Base-by-base conservation (phyloP, 371 early-diverging fungal species). In the Mucor mucedo region DNA sequence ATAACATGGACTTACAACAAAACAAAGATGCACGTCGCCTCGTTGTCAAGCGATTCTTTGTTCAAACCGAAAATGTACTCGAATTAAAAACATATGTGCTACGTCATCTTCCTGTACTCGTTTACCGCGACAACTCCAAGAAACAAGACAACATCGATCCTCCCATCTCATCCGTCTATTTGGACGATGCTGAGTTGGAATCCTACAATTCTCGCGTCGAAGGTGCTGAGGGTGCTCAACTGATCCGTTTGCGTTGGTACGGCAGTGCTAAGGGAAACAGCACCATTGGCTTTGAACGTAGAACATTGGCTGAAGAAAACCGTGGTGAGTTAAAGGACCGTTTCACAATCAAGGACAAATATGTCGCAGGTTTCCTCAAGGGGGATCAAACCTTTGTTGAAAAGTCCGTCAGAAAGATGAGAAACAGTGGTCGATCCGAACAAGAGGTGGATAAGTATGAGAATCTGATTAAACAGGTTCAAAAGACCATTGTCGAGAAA, bases 251-350 rank as follows among this genome's bases (percentile, higher is more conserved):
- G 58, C 89, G 99, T 48, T 86, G 95, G 96, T 98, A 98, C 76
- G 95, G 94, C 52, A 85, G 87, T 62, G 85, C 84, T 57, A 81
- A 86, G 39, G 83, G 86, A 60, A 87, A 83, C 45, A 65, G 65
- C 7, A 52, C 70, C 53, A 94, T 99, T 52, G 97, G 95, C 73
- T 87, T 99, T 52, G 99, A 99, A 83, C 91, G 98, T 57, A 99
- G 99, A 83, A 96, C 95, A 2, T 95, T 99, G 73, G 92, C 91
- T 52, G 99, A 99, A 76, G 97, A 96, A 66, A 97, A 95, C 91
- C 94, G 94, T 29, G 98, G 98, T 35, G 98, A 98, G 65, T 91
- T 96, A 48, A 99, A 99, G 69, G 89, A 91, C 49, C 90, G 99
- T 38, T 99, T 99, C 75, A 86, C 91, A 14, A 88, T 99, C 68